Conservation (phyloP, 1,284 basidiomycete species). For the Exsudoporus floridanus region DNA sequence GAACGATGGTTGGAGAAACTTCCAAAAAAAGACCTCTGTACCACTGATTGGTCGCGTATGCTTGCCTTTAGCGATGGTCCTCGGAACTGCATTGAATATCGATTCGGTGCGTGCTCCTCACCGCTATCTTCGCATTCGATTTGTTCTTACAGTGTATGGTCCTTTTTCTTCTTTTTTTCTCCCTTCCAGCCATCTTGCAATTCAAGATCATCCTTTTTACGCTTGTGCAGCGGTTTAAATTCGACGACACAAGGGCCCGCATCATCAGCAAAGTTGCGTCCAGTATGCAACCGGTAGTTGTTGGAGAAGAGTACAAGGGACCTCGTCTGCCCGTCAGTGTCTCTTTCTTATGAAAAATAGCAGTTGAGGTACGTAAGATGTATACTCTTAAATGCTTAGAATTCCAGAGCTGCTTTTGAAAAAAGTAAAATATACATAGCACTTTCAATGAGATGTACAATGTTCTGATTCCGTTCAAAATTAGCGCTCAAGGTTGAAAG, state of each 20-base stretch:
- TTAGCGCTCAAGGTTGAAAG: neutral
- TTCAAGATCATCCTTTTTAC: slow-evolving; percentile 12
- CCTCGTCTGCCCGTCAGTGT: slow-evolving; percentile 6
- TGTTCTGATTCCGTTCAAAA: neutral
- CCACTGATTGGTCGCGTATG: slow-evolving; percentile 10
- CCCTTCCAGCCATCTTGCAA: slow-evolving; percentile 6
- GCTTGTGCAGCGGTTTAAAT: slow-evolving; percentile 2
- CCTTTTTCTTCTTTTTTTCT: neutral
- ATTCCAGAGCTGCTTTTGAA: no score
- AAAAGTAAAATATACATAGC: neutral
- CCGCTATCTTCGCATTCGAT: no score
- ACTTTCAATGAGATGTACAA: no score
- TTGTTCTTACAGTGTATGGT: neutral
- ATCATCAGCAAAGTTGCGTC: slow-evolving; percentile 5
- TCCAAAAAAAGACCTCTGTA: slow-evolving; percentile 5
- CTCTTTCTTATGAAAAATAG: neutral
- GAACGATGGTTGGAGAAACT: slow-evolving; percentile 7
- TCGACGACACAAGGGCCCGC: neutral
- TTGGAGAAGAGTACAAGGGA: no score
- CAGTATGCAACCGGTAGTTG: slow-evolving; percentile 13
- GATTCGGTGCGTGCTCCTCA: neutral
- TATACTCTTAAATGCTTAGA: neutral
- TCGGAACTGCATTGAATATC: slow-evolving; percentile 9
- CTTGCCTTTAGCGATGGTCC: slow-evolving; percentile 15
- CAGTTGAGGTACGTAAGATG: neutral